A percentile compares a stretch with the other conserved stretches of the same genome.
phyloP scores from a whole-genome alignment of 768 basidiomycete genomes.

The Mycena chlorophos region DNA sequence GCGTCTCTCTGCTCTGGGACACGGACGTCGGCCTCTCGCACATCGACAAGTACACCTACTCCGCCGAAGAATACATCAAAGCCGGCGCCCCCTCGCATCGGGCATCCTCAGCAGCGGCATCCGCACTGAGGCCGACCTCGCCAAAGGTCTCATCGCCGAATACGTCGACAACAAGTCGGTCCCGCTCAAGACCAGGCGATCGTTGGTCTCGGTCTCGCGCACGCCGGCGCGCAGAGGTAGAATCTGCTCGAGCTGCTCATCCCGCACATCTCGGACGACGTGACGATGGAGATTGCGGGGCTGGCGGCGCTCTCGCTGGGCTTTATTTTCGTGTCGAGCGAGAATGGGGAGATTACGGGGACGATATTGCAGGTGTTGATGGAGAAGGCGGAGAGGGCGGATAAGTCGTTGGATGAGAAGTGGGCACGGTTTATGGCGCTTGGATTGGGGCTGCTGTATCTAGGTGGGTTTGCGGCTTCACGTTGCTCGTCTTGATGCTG shows the following conservation, averaged over 20 bases:
- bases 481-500: background rate
- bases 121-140: constrained; percentile 90
- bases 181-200: constrained; percentile 85
- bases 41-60: constrained; percentile 97
- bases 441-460: constrained; percentile 85
- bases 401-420: constrained; percentile 81
- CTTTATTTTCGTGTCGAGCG: constrained; percentile 94
- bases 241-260: constrained; percentile 77
- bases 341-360: constrained; percentile 87
- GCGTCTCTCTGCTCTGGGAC: constrained; percentile 93
- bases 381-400: constrained; percentile 67
- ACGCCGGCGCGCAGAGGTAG: constrained; percentile 91
- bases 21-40: constrained; percentile 91
- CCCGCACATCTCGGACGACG: constrained; percentile 80
- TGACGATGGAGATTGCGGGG: constrained; percentile 87
- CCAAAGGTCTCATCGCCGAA: constrained; percentile 86
- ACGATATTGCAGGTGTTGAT: constrained; percentile 89
- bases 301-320: constrained; percentile 87
- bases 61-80: constrained; percentile 95
- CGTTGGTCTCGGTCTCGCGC: constrained; percentile 90
- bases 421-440: constrained; percentile 92
- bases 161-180: constrained; percentile 87
- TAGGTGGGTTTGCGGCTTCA: constrained; percentile 58
- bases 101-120: constrained; percentile 90
- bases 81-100: constrained; percentile 91